Base-by-base conservation (phyloP, 108 stramenopile species). In the Skeletonema costatum region DNA sequence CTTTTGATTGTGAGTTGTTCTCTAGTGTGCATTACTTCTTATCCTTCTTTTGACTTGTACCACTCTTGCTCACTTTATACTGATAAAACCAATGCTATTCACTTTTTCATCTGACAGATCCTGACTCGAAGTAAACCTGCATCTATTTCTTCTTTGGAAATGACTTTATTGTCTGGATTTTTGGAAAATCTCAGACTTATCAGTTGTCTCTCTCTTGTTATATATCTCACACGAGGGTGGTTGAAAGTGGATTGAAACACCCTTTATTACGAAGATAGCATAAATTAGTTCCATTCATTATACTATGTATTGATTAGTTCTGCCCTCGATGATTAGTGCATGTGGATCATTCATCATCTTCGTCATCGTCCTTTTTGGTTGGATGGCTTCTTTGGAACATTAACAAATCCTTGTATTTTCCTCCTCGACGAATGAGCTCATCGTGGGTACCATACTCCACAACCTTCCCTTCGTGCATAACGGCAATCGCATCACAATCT, bases 401-500 rank as follows among this genome's bases (percentile, higher is more conserved):
- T 10, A 56, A 29, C 1, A 56, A 25, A 25, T 56, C 53, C 53
- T 56, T 56, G 53, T 56, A 56, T 5, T 0, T 25, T 25, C 25
- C 25, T 25, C 25, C 25, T 25, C 25, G 25, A 25, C 25, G 25
- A 25, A 56, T 29, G 10, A 56, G 7, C 66, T 77, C n/a, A 11
- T 84, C 89, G 66, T 93, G 90, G 6, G 84, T 86, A 16, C 92
- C 92, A n/a, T 66, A 13, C 66, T 93, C 90, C 9, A 79, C 88
- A 21, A 92, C 79, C n/a, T 56, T 12, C 1, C 92, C 92, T 11
- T 71, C 66, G 51, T 73, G 75, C 32, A 92, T 67, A 14, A 93
- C 81, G 32, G 79, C 85, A 35, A 93, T 89, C n/a, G 36, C 61
- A 62, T 93, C 88, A 11, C 89, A 87, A 66, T 82, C 38, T 50